Evolutionary conservation across 2,329 filamentous ascomycete species (phyloP).

Genomic region (Drechmeria coniospora): DNA sequence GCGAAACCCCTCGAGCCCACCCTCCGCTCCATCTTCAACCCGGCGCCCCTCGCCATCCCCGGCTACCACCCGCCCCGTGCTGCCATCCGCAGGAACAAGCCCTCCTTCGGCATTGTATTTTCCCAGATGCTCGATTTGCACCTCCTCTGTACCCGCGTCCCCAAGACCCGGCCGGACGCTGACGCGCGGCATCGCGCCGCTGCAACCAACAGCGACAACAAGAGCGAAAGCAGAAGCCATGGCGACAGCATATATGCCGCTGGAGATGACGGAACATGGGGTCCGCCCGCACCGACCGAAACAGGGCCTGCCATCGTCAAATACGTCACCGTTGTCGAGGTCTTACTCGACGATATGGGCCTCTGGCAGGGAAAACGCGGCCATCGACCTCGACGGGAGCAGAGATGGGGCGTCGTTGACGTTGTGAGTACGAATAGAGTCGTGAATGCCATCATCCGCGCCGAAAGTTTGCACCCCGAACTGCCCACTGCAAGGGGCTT

Average conservation of each 20-base stretch:
- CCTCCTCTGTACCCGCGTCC: slow-evolving; percentile 31
- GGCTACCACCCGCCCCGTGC: slow-evolving; percentile 7
- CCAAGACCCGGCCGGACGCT: slow-evolving; percentile 23
- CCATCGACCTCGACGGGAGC: slow-evolving; percentile 24
- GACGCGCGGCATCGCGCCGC: slow-evolving; percentile 10
- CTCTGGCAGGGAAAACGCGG: slow-evolving; percentile 23
- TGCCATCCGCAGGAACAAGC: slow-evolving; percentile 22
- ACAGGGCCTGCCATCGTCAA: slow-evolving; percentile 5
- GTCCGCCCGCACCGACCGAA: slow-evolving; percentile 1
- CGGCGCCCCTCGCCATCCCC: slow-evolving; percentile 10
- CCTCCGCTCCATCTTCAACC: slow-evolving; percentile 34
- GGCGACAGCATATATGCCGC: no score
- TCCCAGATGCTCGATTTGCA: slow-evolving; percentile 38
- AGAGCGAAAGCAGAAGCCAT: background rate
- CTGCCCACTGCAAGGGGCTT: slow-evolving; percentile 17
- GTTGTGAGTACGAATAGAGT: slow-evolving; percentile 23
- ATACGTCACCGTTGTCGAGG: slow-evolving; percentile 31
- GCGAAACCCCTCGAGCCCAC: slow-evolving; percentile 22
- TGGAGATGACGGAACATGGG: no score
- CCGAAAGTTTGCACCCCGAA: slow-evolving; percentile 6
- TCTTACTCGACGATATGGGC: slow-evolving; percentile 34
- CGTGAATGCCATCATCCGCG: slow-evolving; percentile 19
- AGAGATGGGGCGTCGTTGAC: slow-evolving; percentile 36
- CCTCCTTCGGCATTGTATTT: slow-evolving; percentile 39
- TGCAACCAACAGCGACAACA: background rate